Evolutionary conservation across 495 filamentous ascomycete genomes (phyloP), one percentile per base, ranked within the genome.

Genomic region (Podospora sp.): DNA sequence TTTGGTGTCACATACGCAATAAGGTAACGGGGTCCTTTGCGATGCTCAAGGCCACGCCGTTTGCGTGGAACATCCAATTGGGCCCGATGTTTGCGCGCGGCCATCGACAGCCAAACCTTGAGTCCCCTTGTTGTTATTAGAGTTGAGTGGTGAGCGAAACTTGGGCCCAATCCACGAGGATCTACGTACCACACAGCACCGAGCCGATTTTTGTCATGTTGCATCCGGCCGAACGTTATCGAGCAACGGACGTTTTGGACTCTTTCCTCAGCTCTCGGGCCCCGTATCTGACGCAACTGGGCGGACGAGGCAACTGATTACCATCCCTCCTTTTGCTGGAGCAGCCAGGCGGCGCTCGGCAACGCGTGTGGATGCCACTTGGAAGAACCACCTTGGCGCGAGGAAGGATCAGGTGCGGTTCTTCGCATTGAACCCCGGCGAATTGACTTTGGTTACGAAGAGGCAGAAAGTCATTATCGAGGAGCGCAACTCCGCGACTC

Each of bases 401-500:
- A 33, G 29, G 29, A 8, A 3, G 29, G 3, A 8, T 3, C 29
- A 33, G 4, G 29, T 3, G 29, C 29, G 3, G 29, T 33, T 33
- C 8, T 33, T 33, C 29, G 29, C 29, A 33, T 8, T 33, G 29
- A 8, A 33, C 29, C 29, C 8, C 29, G 29, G 4, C 8, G 22
- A 57, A 57, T 25, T 57, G 53, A 57, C 53, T 57, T 27, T 24
- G 26, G 11, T 55, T 12, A 27, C 14, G 18, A 36, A 27, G 25
- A 55, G 52, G 21, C 18, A n/a, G 62, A n/a, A 64, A 27, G 53
- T 14, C 16, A 26, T 56, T 51, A 59, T 68, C 59, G 1, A 53
- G 18, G 57, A 60, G 25, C 24, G 16, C 35, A 53, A 62, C 57
- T 35, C 51, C 33, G 52, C 4, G 16, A 26, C 14, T 11, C 40